Conservation (phyloP, 306 rosid genomes). For the Ormosia semicastrata region DNA sequence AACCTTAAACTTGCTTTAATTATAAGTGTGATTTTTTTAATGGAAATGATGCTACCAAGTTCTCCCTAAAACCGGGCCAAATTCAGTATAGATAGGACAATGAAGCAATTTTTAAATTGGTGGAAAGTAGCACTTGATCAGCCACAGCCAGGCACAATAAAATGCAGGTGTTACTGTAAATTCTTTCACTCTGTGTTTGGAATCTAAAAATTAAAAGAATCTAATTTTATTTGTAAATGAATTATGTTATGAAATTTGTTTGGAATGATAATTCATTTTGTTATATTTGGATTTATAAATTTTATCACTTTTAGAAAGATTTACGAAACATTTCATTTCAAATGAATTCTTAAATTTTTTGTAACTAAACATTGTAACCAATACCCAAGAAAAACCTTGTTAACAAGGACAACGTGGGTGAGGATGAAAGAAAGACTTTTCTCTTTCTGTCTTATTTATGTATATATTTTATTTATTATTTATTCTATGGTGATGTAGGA, state of each 20-base stretch:
- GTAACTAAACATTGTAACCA: too few relatives aligned
- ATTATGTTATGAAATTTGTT: background rate
- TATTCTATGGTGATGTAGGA: background rate
- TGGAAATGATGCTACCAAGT: too few relatives aligned
- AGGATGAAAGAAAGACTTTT: background rate
- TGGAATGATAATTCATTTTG: background rate
- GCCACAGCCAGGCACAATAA: too few relatives aligned
- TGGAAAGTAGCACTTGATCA: too few relatives aligned
- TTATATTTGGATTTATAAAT: background rate
- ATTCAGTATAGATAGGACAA: background rate
- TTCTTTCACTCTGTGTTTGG: background rate
- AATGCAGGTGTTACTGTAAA: background rate
- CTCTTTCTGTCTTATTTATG: background rate
- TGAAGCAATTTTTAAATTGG: too few relatives aligned
- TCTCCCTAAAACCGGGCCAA: background rate
- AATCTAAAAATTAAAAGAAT: background rate
- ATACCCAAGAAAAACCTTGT: too few relatives aligned
- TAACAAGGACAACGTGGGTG: background rate
- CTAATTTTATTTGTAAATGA: background rate
- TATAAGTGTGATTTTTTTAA: too few relatives aligned
- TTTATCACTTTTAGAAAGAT: background rate
- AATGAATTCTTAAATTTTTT: too few relatives aligned
- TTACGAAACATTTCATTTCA: background rate
- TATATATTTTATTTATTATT: too few relatives aligned
- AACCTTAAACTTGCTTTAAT: too few relatives aligned